Conservation (phyloP, 805 yeast species). For the Teunomyces aglyptinius region DNA sequence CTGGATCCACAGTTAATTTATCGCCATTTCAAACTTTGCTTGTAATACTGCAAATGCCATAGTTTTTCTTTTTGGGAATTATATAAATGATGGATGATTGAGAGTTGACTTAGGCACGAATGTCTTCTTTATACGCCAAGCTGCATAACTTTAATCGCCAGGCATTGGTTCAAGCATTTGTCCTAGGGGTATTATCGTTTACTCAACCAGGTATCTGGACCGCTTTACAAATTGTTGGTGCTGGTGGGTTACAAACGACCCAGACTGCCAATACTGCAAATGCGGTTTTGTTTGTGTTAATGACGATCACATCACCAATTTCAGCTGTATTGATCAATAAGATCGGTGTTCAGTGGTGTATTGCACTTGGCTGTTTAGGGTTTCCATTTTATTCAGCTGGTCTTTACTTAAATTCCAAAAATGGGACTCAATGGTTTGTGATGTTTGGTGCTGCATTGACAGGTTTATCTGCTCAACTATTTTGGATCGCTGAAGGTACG, state of each 20-base stretch:
- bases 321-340: conserved; percentile 3
- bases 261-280: conserved; percentile 2
- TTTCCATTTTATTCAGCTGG: conserved; percentile 3
- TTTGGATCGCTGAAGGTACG: conserved; percentile 3
- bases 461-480: neutral
- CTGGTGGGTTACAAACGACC: conserved; percentile 3
- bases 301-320: conserved; percentile 1
- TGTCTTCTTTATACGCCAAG: conserved; percentile 1
- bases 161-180: conserved; percentile 2
- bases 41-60: conserved; percentile 1
- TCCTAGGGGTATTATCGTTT: neutral
- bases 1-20: conserved; percentile 1
- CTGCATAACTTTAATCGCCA: conserved; percentile 1
- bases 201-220: conserved; percentile 3
- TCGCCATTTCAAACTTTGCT: neutral
- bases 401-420: neutral
- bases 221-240: conserved; percentile 1
- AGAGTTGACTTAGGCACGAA: neutral
- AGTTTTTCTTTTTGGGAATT: neutral
- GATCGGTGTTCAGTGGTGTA: conserved; percentile 1
- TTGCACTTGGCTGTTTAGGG: conserved; percentile 1
- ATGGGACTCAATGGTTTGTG: conserved; percentile 2
- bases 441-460: conserved; percentile 3
- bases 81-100: neutral
- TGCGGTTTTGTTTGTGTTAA: neutral